Base-by-base conservation (phyloP, 2,329 filamentous ascomycete genomes). In the Aureobasidium zeae region DNA sequence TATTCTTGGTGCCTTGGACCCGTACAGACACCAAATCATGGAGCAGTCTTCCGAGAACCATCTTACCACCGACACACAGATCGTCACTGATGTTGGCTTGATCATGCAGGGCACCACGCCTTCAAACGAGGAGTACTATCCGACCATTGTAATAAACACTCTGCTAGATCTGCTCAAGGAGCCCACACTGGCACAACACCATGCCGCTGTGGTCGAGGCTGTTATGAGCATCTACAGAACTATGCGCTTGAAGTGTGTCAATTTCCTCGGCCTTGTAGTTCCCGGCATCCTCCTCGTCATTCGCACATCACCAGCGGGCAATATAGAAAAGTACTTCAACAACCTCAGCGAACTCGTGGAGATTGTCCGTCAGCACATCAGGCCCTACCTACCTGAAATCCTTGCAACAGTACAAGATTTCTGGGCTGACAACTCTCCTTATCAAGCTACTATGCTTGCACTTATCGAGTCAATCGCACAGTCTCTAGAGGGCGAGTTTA, bases 171-270 rank as follows among this genome's bases (percentile, higher is more conserved):
- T 98, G 52, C 67, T 98, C 25, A 93, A 89, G 56, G 91, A 98
- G 54, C 79, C 81, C 19, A 96, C 91, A 0, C 71, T 98, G 4
- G 77, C 82, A 10, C 85, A 93, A 56, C 89, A 94, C 55, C 93
- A 98, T 57, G 89, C 87, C 3, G 79, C 83, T 9, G 89, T 96
- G 11, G 91, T 98, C 39, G 91, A 96, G 61, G 91, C 91, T 4
- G 93, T 98, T 55, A 96, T 98, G 80, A 94, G 86, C 54, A 98
- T 98, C 47, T 98, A 98, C 66, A 85, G 91, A 54, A 98, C 93
- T 0, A 74, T 98, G 48, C 91, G 91, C 2, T 68, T 98, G 54
- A 94, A 96, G 60, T 98, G 91, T 60, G 89, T 98, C 7, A 84
- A 86, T 0, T 98, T 96, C 63, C 76, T 98, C 1, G 83, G 85